phyloP scores from a whole-genome alignment of 176 grass and related monocot genomes.

The Oryza nivara region DNA sequence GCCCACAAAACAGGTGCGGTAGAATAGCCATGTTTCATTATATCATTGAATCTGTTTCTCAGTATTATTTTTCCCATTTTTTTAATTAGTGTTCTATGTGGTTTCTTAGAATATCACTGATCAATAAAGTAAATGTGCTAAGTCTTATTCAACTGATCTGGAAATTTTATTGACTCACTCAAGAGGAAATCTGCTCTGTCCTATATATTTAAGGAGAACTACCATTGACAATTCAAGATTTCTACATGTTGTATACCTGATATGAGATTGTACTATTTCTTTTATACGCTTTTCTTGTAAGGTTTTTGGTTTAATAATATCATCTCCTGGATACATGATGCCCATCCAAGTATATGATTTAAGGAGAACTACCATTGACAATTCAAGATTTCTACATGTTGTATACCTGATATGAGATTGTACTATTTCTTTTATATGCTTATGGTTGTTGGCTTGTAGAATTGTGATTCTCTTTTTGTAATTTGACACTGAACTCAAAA shows the following conservation, averaged over 20 bases:
- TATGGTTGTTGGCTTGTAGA: neutral
- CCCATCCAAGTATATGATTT: neutral
- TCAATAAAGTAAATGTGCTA: slow-evolving; percentile 11
- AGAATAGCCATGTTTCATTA: neutral
- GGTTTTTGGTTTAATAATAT: neutral
- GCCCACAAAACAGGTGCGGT: slow-evolving; percentile 36
- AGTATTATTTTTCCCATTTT: neutral
- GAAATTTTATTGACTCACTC: too few relatives aligned
- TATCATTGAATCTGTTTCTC: neutral
- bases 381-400: neutral
- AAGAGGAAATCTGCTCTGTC: neutral
- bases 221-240: too few relatives aligned
- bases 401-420: neutral
- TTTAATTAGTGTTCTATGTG: neutral
- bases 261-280: too few relatives aligned
- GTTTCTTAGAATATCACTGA: neutral
- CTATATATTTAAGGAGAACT: neutral
- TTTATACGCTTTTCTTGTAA: neutral
- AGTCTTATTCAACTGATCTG: slow-evolving; percentile 1
- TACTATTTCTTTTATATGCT: neutral
- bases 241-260: too few relatives aligned
- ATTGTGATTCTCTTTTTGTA: neutral
- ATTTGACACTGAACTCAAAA: neutral
- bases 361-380: neutral
- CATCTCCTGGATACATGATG: neutral